Evolutionary conservation across 2,329 filamentous ascomycete genomes (phyloP), one percentile per base, ranked within the genome.

Genomic region (Colletotrichum sp.): DNA sequence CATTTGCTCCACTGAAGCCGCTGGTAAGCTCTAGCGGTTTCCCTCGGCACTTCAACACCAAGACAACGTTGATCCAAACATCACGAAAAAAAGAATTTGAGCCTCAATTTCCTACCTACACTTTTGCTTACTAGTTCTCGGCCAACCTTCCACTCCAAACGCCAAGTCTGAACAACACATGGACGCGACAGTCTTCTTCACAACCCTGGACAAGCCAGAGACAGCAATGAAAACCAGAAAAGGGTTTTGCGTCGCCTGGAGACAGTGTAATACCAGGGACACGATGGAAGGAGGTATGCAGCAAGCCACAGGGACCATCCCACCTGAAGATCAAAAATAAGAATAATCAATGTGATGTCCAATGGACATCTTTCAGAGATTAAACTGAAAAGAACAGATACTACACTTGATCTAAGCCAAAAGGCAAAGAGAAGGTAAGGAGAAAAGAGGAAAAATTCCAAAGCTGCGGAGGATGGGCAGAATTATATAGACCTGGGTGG

Each of bases 351-450:
- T 28, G 62, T 49, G 60, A 57, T 32, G 52, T 30, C n/a, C 34
- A 26, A 21, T 73, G 57, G 39, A n/a, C 16, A 44, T 34, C 71
- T 69, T 69, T 49, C 65, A 73, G 65, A 69, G 65, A 73, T 73
- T 69, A 73, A 73, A 63, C 65, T 73, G 65, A 73, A 63, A 69
- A 73, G 71, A 73, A 73, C 71, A 73, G 71, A 73, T 73, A 73
- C 71, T 72, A 73, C 71, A 73, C 71, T 73, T 73, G 71, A 73
- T 73, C 71, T 73, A 73, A 73, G 71, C 71, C 71, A 73, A 34
- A 8, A 49, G 57, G 71, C 64, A 69, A 73, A 69, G 62, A 66
- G 49, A 34, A 34, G 64, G 6, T 73, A 55, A 69, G n/a, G 71
- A 73, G 34, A 69, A 36, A 62, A 73, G 30, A 60, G 34, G 5